A percentile compares a stretch with the other conserved stretches of the same genome.
Conservation (phyloP, 1,284 basidiomycete species). For the Austropuccinia psidii region DNA sequence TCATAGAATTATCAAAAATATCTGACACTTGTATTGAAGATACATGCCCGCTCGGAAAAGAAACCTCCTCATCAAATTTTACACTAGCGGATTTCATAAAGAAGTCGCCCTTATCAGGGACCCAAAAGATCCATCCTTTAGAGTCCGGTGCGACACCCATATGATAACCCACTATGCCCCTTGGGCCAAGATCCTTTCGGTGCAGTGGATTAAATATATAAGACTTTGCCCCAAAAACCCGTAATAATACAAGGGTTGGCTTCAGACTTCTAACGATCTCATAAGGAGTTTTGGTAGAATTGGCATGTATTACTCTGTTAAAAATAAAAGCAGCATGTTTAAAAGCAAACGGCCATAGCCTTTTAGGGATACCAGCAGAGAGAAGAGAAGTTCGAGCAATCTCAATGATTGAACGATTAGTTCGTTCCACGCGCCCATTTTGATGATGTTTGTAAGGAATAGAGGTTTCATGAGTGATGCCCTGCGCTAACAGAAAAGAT, state of each 20-base stretch:
- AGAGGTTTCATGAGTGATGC: background rate
- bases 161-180: too few relatives aligned
- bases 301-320: background rate
- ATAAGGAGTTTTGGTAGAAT: background rate
- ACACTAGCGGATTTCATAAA: too few relatives aligned
- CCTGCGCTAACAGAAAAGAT: background rate
- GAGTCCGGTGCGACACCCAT: too few relatives aligned
- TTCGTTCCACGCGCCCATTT: background rate
- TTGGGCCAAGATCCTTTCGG: background rate
- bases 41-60: too few relatives aligned
- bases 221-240: background rate
- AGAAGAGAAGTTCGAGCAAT: background rate
- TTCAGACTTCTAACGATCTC: too few relatives aligned
- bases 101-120: too few relatives aligned
- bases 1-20: too few relatives aligned
- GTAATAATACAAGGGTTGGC: background rate
- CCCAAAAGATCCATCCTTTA: too few relatives aligned
- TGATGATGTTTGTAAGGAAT: conserved; percentile 4
- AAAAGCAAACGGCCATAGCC: background rate
- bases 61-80: too few relatives aligned
- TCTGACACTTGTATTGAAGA: too few relatives aligned
- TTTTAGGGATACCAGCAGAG: background rate
- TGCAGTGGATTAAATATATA: background rate
- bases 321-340: background rate
- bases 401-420: background rate